A percentile compares a stretch with the other conserved stretches of the same genome.
Conservation (phyloP, 768 basidiomycete genomes). For the Pholiota conissans region DNA sequence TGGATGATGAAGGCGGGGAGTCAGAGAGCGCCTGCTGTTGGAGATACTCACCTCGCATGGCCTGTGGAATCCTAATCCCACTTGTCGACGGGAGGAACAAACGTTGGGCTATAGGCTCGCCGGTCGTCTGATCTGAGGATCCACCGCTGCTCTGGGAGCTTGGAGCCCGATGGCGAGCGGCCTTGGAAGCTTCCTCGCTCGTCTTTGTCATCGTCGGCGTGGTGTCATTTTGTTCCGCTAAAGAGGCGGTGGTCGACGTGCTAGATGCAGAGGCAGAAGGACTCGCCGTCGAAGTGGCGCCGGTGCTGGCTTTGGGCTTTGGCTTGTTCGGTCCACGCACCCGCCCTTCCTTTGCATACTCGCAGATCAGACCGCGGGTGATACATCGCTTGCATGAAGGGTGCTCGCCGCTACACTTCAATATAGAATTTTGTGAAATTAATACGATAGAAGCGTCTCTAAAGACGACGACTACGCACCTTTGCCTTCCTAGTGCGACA, state of each 20-base stretch:
- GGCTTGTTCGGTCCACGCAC: slow-evolving; percentile 64
- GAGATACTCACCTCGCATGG: not conserved
- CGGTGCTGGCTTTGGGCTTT: slow-evolving; percentile 28
- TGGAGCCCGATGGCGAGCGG: slow-evolving; percentile 16
- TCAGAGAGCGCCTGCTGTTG: not conserved
- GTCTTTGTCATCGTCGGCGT: slow-evolving; percentile 9
- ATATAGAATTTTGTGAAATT: not conserved
- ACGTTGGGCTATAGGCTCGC: slow-evolving; percentile 2
- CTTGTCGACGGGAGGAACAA: not conserved
- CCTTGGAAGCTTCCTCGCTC: slow-evolving; percentile 5
- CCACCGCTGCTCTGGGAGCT: slow-evolving; percentile 22
- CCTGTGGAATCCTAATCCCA: not conserved
- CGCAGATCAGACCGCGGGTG: slow-evolving; percentile 56
- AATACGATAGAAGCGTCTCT: slow-evolving; percentile 6
- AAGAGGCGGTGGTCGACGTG: slow-evolving; percentile 1
- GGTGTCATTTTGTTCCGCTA: not conserved
- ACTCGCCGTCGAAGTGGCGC: slow-evolving; percentile 1
- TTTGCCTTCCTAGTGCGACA: slow-evolving; percentile 75
- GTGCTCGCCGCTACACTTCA: slow-evolving; percentile 66
- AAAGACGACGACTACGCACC: slow-evolving; percentile 37
- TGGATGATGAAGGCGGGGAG: not conserved
- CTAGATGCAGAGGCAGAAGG: slow-evolving; percentile 1
- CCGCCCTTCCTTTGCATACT: slow-evolving; percentile 67
- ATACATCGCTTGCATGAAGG: slow-evolving; percentile 69
- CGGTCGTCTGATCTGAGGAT: slow-evolving; percentile 19